Conservation (phyloP, 169 alveolate genomes). For the Plasmodium ovale region DNA sequence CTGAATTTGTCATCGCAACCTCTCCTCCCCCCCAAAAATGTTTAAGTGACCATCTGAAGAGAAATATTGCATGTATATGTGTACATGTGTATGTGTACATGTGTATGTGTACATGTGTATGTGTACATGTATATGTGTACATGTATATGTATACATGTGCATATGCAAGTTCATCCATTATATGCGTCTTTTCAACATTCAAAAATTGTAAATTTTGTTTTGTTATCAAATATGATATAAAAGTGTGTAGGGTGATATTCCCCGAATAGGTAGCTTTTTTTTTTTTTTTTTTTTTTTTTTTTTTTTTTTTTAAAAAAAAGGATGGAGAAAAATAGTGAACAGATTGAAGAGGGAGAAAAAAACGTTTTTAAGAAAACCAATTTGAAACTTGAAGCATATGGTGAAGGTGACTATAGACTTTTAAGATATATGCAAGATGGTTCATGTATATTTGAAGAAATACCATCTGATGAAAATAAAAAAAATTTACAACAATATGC, state of each 20-base stretch:
- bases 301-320: not conserved
- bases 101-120: not conserved
- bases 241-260: no score
- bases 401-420: conserved; percentile 80
- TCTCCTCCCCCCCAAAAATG: no score
- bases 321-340: not conserved
- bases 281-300: no score
- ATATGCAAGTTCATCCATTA: no score
- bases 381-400: conserved; percentile 80
- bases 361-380: conserved; percentile 19
- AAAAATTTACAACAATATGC: conserved; percentile 73
- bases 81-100: not conserved
- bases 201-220: no score
- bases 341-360: not conserved
- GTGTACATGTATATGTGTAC: not conserved
- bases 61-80: not conserved
- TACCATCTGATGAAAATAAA: conserved; percentile 60
- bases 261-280: no score
- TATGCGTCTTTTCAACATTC: no score
- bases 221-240: no score
- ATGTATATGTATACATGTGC: not conserved
- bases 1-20: no score
- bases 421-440: conserved; percentile 83
- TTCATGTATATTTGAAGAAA: conserved; percentile 62
- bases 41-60: no score